Evolutionary conservation across 495 filamentous ascomycete genomes (phyloP).

Genomic region (Neurospora intermedia): DNA sequence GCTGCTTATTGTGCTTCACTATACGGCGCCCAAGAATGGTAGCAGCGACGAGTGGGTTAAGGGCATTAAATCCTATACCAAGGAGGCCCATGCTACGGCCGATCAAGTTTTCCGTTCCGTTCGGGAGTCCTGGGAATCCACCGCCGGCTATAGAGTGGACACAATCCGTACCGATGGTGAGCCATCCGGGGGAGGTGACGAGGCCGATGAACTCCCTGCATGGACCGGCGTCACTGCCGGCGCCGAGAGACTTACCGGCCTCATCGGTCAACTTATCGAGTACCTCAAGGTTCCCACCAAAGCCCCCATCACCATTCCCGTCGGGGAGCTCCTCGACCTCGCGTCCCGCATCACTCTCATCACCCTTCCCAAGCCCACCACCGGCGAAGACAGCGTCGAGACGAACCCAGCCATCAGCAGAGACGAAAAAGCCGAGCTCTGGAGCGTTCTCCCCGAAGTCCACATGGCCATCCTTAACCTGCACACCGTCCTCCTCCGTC

Average conservation of each 20-base stretch:
- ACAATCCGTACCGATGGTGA: slow-evolving; percentile 25
- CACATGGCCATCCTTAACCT: slow-evolving; percentile 57
- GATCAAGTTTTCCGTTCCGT: slow-evolving; percentile 67
- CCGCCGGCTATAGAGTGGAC: slow-evolving; percentile 27
- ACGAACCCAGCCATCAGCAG: slow-evolving; percentile 58
- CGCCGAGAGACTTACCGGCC: slow-evolving; percentile 50
- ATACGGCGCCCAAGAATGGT: slow-evolving; percentile 65
- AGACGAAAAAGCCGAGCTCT: slow-evolving; percentile 69
- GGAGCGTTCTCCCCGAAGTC: slow-evolving; percentile 57
- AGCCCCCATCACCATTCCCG: slow-evolving; percentile 47
- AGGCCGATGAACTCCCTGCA: slow-evolving; percentile 40
- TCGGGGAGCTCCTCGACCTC: slow-evolving; percentile 55
- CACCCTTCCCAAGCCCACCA: slow-evolving; percentile 39
- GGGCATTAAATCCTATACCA: slow-evolving; percentile 46
- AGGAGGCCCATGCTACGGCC: slow-evolving; percentile 52
- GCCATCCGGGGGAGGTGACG: slow-evolving; percentile 31
- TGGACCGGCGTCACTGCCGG: slow-evolving; percentile 69
- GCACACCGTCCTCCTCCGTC: slow-evolving; percentile 38
- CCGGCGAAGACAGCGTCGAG: slow-evolving; percentile 28
- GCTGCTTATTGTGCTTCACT: slow-evolving; percentile 57
- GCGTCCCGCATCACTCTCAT: slow-evolving; percentile 58
- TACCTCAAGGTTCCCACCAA: slow-evolving; percentile 46
- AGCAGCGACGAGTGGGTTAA: slow-evolving; percentile 63
- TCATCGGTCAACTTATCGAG: slow-evolving; percentile 47
- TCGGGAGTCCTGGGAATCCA: slow-evolving; percentile 66